A percentile compares a stretch with the other conserved stretches of the same genome.
These are phyloP conservation scores for Thelonectria rubi DNA, from an alignment of 2,329 filamentous ascomycete genomes.

Conservation along the genomic window DNA sequence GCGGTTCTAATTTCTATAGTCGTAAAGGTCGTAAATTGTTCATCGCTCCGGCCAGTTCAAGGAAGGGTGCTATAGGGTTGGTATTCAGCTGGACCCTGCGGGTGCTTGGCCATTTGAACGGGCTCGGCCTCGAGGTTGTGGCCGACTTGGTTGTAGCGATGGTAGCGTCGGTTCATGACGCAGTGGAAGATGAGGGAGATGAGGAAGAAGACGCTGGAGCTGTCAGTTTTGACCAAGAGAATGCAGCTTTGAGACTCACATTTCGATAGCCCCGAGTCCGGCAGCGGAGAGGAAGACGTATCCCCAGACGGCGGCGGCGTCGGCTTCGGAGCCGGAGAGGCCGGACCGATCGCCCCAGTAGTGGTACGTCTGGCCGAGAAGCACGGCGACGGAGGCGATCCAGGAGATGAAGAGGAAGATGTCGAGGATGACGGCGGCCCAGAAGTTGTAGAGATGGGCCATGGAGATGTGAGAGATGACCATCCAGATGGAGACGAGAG, in stretches of 20 bases:
- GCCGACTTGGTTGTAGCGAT: constrained; percentile 34
- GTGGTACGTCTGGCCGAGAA: constrained; percentile 48
- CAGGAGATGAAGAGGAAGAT: constrained; percentile 62
- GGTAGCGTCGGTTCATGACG: constrained; percentile 54
- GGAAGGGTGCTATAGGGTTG: not conserved
- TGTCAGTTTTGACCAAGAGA: not conserved
- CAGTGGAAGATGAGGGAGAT: constrained; percentile 54
- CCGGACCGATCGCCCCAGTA: constrained; percentile 31
- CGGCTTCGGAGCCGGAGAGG: constrained; percentile 31
- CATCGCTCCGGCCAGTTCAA: not conserved
- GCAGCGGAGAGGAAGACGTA: constrained; percentile 46
- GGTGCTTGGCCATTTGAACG: constrained; percentile 2
- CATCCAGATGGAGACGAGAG: constrained; percentile 58
- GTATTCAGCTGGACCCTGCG: not conserved
- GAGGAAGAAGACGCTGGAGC: constrained; percentile 53
- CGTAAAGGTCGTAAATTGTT: not conserved
- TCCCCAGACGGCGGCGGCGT: constrained; percentile 36
- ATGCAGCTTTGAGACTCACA: constrained; percentile 49
- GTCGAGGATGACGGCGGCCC: constrained; percentile 61
- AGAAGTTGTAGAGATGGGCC: constrained; percentile 61
- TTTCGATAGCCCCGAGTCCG: constrained; percentile 53
- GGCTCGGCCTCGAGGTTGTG: not conserved
- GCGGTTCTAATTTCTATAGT: not conserved
- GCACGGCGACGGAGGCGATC: constrained; percentile 55
- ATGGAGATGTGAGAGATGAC: constrained; percentile 53